phyloP scores from a whole-genome alignment of 2,329 filamentous ascomycete species.

The Bipolaris zeicola region DNA sequence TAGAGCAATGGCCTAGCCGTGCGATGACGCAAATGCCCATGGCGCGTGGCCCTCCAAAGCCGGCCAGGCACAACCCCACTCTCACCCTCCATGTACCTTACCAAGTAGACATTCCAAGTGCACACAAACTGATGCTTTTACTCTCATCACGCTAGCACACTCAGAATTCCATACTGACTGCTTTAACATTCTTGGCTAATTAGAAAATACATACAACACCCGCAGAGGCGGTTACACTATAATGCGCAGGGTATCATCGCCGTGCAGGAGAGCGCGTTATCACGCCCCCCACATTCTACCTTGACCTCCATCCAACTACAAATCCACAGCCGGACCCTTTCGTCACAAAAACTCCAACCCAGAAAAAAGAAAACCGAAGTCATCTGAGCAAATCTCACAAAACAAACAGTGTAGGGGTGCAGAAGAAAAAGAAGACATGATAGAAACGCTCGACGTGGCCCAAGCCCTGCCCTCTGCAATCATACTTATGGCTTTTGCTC shows the following conservation, averaged over 20 bases:
- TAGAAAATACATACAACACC: slow-evolving; percentile 13
- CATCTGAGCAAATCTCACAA: background rate
- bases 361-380: background rate
- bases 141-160: background rate
- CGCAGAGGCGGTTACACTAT: slow-evolving; percentile 8
- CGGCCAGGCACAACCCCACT: slow-evolving; percentile 9
- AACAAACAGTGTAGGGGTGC: background rate
- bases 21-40: slow-evolving; percentile 35
- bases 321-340: background rate
- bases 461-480: background rate
- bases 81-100: background rate
- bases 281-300: slow-evolving; percentile 7
- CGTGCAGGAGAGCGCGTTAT: slow-evolving; percentile 14
- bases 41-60: slow-evolving; percentile 11
- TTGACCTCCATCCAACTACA: slow-evolving; percentile 11
- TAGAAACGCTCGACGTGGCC: background rate
- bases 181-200: slow-evolving; percentile 15
- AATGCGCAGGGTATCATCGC: slow-evolving; percentile 19
- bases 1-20: slow-evolving; percentile 12
- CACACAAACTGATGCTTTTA: background rate
- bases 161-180: background rate
- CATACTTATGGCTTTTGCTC: slow-evolving; percentile 41
- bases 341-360: slow-evolving; percentile 1
- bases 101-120: background rate
- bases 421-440: background rate